phyloP scores from a whole-genome alignment of 2,329 filamentous ascomycete genomes.

The Geosmithia flava region DNA sequence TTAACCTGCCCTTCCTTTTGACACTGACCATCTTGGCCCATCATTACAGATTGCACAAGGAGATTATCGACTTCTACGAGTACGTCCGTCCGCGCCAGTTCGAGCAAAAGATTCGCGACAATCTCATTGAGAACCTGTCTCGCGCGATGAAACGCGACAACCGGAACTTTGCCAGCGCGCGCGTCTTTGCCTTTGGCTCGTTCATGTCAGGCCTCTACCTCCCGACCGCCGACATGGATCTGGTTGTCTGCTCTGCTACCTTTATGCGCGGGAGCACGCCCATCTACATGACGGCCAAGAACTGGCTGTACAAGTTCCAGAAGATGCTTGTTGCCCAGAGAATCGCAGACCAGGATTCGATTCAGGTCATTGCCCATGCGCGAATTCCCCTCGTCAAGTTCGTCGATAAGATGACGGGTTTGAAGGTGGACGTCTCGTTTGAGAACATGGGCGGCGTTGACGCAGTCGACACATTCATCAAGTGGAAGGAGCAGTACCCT shows the following conservation, averaged over 20 bases:
- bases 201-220: slow-evolving; percentile 71
- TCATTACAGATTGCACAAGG: slow-evolving; percentile 61
- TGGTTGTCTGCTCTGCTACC: slow-evolving; percentile 58
- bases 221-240: slow-evolving; percentile 78
- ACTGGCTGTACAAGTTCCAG: slow-evolving; percentile 50
- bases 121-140: slow-evolving; percentile 60
- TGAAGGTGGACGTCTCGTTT: slow-evolving; percentile 89
- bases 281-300: slow-evolving; percentile 35
- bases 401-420: slow-evolving; percentile 60
- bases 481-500: slow-evolving; percentile 71
- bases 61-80: slow-evolving; percentile 80
- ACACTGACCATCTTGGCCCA: not conserved
- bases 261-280: slow-evolving; percentile 42
- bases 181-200: slow-evolving; percentile 76
- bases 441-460: slow-evolving; percentile 76
- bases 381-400: slow-evolving; percentile 92
- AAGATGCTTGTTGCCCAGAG: slow-evolving; percentile 40
- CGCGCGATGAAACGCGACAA: slow-evolving; percentile 37
- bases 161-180: slow-evolving; percentile 42
- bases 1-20: not conserved
- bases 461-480: slow-evolving; percentile 68
- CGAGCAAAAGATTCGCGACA: slow-evolving; percentile 62
- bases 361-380: slow-evolving; percentile 60
- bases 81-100: slow-evolving; percentile 67
- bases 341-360: slow-evolving; percentile 43